phyloP scores from a whole-genome alignment of 805 yeast genomes.

The Candida jianshihensis region DNA sequence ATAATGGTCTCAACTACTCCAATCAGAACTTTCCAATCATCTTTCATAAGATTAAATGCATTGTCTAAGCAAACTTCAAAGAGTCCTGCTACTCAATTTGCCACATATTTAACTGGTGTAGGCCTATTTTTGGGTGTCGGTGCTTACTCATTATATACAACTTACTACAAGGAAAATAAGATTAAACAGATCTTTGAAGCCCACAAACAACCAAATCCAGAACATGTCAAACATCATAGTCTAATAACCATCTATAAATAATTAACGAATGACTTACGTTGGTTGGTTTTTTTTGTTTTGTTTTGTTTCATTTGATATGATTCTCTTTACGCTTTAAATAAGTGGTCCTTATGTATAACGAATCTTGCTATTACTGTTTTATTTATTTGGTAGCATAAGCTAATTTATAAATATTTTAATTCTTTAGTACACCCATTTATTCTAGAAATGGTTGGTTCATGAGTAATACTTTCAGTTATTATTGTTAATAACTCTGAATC shows the following conservation, averaged over 20 bases:
- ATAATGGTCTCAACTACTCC: conserved; percentile 21
- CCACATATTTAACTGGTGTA: conserved; percentile 16
- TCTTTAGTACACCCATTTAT: conserved; percentile 29
- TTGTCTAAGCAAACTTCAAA: conserved; percentile 9
- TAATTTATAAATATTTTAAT: conserved; percentile 18
- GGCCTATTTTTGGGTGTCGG: conserved; percentile 13
- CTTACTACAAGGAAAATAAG: conserved; percentile 21
- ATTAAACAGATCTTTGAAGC: conserved; percentile 18
- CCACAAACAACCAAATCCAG: conserved; percentile 5
- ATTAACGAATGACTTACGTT: neutral
- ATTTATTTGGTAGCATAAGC: no score
- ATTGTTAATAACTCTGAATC: conserved; percentile 27
- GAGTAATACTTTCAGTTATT: conserved; percentile 26
- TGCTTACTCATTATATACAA: conserved; percentile 12
- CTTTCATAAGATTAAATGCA: conserved; percentile 16
- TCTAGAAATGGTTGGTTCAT: conserved; percentile 24
- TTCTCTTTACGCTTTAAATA: no score
- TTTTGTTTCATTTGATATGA: neutral
- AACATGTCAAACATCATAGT: conserved; percentile 6
- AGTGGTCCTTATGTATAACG: no score
- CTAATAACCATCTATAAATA: neutral
- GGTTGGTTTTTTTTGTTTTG: neutral
- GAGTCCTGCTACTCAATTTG: conserved; percentile 7
- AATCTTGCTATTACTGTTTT: no score
- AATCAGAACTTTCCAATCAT: conserved; percentile 16